Evolutionary conservation across 1,139 yeast genomes (phyloP).

Genomic region (Suhomyces kunorum): DNA sequence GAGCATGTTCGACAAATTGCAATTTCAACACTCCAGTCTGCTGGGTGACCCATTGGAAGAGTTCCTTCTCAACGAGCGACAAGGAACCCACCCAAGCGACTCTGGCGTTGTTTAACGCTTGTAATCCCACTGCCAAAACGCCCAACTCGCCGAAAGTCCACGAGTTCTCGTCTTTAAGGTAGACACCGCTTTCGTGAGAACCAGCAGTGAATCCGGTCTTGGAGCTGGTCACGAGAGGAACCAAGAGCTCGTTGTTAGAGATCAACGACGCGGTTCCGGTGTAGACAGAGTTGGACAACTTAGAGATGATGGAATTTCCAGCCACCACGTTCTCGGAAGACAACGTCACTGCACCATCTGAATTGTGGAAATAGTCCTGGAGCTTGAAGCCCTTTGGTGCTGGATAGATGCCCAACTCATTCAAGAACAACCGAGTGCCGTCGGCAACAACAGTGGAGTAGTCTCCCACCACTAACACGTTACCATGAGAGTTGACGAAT

Average conservation of each 20-base stretch:
- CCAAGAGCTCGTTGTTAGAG: conserved; percentile 55
- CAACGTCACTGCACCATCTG: conserved; percentile 28
- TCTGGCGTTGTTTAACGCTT: conserved; percentile 79
- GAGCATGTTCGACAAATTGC: conserved; percentile 52
- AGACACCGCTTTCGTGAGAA: conserved; percentile 37
- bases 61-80: conserved; percentile 51
- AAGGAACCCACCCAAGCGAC: conserved; percentile 77
- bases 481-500: conserved; percentile 70
- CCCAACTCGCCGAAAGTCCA: conserved; percentile 91
- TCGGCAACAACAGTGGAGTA: conserved; percentile 53
- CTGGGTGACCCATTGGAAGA: conserved; percentile 77
- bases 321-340: conserved; percentile 27
- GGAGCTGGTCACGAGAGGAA: conserved; percentile 74
- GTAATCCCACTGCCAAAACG: conserved; percentile 75
- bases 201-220: conserved; percentile 62
- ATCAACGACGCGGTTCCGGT: conserved; percentile 46
- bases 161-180: conserved; percentile 38
- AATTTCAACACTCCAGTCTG: conserved; percentile 64
- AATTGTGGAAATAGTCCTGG: conserved; percentile 61
- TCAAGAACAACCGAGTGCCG: conserved; percentile 63
- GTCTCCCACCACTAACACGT: conserved; percentile 65
- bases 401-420: conserved; percentile 82
- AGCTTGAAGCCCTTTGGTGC: conserved; percentile 73
- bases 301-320: conserved; percentile 24
- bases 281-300: conserved; percentile 25